Percentiles rank a stretch among this genome's conserved stretches.
phyloP scores from a whole-genome alignment of 257 asterid species.

The Orobanche coerulescens region DNA sequence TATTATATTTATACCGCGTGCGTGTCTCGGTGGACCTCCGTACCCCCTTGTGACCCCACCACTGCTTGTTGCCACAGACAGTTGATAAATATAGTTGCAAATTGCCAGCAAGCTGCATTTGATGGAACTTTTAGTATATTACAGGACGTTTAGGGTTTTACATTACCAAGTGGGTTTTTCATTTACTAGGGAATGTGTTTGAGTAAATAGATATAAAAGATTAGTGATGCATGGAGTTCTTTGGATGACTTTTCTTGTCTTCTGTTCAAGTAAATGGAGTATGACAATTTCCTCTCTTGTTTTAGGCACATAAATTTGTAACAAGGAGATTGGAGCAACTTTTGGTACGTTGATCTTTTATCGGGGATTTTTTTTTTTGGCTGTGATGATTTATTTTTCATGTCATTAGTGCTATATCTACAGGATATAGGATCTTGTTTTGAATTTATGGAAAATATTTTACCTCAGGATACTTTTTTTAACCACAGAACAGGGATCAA shows the following conservation, averaged over 20 bases:
- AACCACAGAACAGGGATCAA: neutral
- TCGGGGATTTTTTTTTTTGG: conserved; percentile 6
- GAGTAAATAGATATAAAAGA: neutral
- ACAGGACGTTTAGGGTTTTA: neutral
- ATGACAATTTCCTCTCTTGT: conserved; percentile 24
- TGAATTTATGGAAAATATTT: neutral
- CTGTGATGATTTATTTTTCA: neutral
- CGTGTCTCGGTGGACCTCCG: no score
- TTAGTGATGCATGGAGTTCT: neutral
- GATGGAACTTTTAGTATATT: neutral
- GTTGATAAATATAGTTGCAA: conserved; percentile 7
- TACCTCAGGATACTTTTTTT: neutral
- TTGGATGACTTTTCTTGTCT: neutral
- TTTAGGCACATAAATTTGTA: conserved; percentile 86
- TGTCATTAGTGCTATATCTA: neutral
- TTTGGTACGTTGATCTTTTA: conserved; percentile 54
- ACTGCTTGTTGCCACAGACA: neutral
- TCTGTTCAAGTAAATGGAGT: conserved; percentile 14
- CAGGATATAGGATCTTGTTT: neutral
- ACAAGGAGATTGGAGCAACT: conserved; percentile 87
- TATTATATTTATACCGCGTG: no score
- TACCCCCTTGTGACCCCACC: no score
- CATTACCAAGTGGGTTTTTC: neutral
- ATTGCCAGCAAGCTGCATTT: conserved; percentile 5
- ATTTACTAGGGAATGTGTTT: neutral